These are phyloP conservation scores for Letharia columbiana DNA, from an alignment of 495 filamentous ascomycete species.

Conservation along the genomic window DNA sequence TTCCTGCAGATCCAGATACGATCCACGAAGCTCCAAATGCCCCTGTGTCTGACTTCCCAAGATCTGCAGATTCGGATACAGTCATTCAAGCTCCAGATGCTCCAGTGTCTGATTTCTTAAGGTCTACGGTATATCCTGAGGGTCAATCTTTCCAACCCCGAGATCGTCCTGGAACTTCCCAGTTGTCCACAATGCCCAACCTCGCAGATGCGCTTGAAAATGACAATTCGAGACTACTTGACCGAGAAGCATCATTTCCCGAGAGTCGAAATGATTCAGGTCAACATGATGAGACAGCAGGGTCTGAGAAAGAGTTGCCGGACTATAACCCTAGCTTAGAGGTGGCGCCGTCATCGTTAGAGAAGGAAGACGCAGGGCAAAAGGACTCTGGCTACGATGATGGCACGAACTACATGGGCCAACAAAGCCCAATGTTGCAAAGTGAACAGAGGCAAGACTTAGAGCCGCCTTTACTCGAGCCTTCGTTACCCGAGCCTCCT, in stretches of 20 bases:
- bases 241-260: neutral
- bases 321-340: neutral
- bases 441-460: neutral
- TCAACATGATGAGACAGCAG: constrained; percentile 1
- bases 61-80: neutral
- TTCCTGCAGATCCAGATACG: constrained; percentile 7
- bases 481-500: constrained; percentile 2
- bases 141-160: constrained; percentile 9
- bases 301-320: constrained; percentile 4
- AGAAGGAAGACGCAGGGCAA: neutral
- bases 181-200: neutral
- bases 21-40: constrained; percentile 6
- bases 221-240: neutral
- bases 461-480: constrained; percentile 9
- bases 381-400: constrained; percentile 3
- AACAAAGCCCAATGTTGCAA: neutral
- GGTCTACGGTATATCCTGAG: constrained; percentile 17
- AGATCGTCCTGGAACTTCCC: neutral
- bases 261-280: neutral
- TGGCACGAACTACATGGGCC: neutral
- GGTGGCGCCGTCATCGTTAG: neutral
- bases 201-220: neutral
- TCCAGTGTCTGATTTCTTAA: constrained; percentile 13
- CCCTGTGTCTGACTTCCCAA: constrained; percentile 5
- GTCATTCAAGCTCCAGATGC: constrained; percentile 1